Percentiles rank a stretch among this genome's conserved stretches.
phyloP scores from a whole-genome alignment of 306 rosid genomes.

The Vigna hirtella region DNA sequence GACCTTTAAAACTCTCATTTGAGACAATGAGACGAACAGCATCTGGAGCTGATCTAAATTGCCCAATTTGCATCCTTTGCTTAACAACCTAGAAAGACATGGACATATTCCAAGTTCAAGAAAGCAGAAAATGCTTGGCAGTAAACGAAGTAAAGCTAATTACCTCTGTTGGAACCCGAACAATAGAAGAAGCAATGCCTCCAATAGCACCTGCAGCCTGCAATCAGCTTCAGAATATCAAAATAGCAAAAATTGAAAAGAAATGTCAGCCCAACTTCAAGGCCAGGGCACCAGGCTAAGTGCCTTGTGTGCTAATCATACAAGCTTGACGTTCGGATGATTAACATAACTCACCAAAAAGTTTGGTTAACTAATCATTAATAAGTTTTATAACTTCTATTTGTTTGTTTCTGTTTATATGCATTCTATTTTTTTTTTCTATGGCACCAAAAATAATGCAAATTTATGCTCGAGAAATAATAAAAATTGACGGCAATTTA shows the following conservation, averaged over 20 bases:
- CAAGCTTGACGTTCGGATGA: slow-evolving; percentile 18
- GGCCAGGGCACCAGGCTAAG: not conserved
- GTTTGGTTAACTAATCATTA: slow-evolving; percentile 15
- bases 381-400: not conserved
- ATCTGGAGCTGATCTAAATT: slow-evolving; percentile 53
- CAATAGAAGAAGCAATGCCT: slow-evolving; percentile 75
- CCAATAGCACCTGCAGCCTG: slow-evolving; percentile 87
- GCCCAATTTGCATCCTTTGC: slow-evolving; percentile 67
- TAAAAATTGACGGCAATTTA: slow-evolving; percentile 9
- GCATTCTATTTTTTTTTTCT: slow-evolving; percentile 9
- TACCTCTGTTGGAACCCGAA: slow-evolving; percentile 93
- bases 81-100: slow-evolving; percentile 60
- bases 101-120: slow-evolving; percentile 41
- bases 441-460: not conserved
- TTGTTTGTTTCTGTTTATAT: slow-evolving; percentile 16
- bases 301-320: slow-evolving; percentile 8
- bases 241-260: slow-evolving; percentile 19
- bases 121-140: slow-evolving; percentile 21
- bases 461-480: slow-evolving; percentile 12
- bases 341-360: slow-evolving; percentile 26
- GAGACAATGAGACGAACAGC: slow-evolving; percentile 61
- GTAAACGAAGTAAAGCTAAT: slow-evolving; percentile 25
- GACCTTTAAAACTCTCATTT: slow-evolving; percentile 69
- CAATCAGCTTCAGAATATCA: slow-evolving; percentile 51
- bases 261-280: slow-evolving; percentile 11